Percentiles rank a stretch among this genome's conserved stretches.
phyloP scores from a whole-genome alignment of 495 filamentous ascomycete species.

The Hypoxylon fragiforme region DNA sequence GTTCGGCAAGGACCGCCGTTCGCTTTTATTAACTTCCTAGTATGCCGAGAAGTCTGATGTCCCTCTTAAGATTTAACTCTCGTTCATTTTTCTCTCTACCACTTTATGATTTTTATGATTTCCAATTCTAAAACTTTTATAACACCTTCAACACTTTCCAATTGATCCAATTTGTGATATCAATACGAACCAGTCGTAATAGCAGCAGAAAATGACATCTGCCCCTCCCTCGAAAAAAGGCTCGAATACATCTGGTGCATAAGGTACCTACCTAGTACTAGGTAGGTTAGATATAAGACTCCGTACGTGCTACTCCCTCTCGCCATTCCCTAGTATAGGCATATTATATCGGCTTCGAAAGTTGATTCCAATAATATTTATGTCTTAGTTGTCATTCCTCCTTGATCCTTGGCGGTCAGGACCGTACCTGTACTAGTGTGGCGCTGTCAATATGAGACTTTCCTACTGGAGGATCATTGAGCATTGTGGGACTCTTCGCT shows the following conservation, averaged over 20 bases:
- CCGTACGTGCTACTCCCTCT: constrained; percentile 1
- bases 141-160: constrained; percentile 14
- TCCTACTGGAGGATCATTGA: background rate
- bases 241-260: no score
- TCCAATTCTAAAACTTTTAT: background rate
- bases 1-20: constrained; percentile 9
- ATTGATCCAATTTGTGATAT: constrained; percentile 16
- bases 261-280: background rate
- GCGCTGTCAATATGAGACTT: constrained; percentile 2
- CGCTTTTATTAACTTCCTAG: constrained; percentile 7
- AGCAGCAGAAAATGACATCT: constrained; percentile 9
- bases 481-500: constrained; percentile 14
- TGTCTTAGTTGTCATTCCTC: constrained; percentile 17
- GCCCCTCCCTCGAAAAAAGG: constrained; percentile 14
- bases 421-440: constrained; percentile 6
- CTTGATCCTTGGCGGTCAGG: constrained; percentile 4
- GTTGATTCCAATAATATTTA: background rate
- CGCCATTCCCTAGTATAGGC: background rate
- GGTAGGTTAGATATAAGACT: constrained; percentile 5
- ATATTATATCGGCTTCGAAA: constrained; percentile 3
- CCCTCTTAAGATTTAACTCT: background rate
- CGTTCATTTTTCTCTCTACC: no score
- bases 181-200: background rate
- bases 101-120: no score
- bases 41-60: background rate